These are phyloP conservation scores for Oryza longistaminata DNA, from an alignment of 176 grass and related monocot species.

Conservation along the genomic window DNA sequence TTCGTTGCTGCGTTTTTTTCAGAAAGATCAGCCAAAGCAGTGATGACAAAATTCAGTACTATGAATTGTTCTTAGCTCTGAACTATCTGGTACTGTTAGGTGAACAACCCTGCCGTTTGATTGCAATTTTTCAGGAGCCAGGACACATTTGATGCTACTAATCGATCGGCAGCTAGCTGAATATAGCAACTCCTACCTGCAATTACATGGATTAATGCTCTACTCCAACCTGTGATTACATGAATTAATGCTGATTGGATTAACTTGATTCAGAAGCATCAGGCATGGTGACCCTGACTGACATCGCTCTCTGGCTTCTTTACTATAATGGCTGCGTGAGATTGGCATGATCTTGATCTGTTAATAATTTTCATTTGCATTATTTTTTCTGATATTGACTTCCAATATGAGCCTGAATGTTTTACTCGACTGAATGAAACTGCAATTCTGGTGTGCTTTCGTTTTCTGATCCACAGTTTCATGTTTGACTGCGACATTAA, in stretches of 20 bases:
- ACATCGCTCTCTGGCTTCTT: background rate
- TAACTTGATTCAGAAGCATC: slow-evolving; percentile 30
- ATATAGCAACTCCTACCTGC: background rate
- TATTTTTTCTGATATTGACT: background rate
- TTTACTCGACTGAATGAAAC: background rate
- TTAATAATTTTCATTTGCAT: background rate
- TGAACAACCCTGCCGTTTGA: slow-evolving; percentile 6
- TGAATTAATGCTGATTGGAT: background rate
- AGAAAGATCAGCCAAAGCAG: background rate
- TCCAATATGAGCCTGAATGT: background rate
- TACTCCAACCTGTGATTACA: background rate
- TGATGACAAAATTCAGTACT: slow-evolving; percentile 4
- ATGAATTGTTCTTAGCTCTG: background rate
- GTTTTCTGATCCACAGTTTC: background rate
- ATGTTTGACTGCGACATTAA: background rate
- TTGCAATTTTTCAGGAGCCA: background rate
- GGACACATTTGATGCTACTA: background rate
- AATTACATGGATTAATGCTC: background rate
- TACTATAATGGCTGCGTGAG: background rate
- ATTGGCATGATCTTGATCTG: background rate
- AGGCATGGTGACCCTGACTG: slow-evolving; percentile 2
- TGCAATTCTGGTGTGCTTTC: background rate
- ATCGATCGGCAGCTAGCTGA: background rate
- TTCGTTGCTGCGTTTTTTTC: background rate
- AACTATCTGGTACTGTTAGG: background rate